Evolutionary conservation across 345 rosid genomes (phyloP).

Genomic region (Euphorbia lathyris): DNA sequence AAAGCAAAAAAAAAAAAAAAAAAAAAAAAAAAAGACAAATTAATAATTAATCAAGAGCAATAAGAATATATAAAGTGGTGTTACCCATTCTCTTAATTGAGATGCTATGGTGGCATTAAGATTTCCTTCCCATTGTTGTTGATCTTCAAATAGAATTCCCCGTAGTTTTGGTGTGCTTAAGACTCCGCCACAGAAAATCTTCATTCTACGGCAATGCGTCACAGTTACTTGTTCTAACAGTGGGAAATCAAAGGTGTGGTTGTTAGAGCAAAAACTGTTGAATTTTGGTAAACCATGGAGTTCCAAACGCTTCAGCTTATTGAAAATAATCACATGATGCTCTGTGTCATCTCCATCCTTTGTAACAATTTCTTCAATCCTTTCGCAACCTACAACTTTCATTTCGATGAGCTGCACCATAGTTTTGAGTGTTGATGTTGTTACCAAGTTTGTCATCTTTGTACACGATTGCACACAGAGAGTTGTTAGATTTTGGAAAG

Average conservation of each 20-base stretch:
- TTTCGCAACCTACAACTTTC: conserved; percentile 10
- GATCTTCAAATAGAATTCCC: not conserved
- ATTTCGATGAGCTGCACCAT: conserved; percentile 12
- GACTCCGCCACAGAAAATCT: not conserved
- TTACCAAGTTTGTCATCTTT: not conserved
- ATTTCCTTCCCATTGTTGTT: not conserved
- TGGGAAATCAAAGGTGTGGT: too few relatives aligned
- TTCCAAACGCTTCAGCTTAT: too few relatives aligned
- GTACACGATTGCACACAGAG: not conserved
- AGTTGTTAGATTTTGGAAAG: conserved; percentile 15
- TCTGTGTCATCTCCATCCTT: not conserved
- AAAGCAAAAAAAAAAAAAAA: too few relatives aligned
- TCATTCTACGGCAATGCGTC: too few relatives aligned
- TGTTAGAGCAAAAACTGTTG: too few relatives aligned
- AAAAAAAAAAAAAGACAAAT: too few relatives aligned
- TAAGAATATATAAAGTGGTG: not conserved
- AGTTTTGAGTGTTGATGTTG: conserved; percentile 12
- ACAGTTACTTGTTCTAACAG: too few relatives aligned
- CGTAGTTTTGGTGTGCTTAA: conserved; percentile 5
- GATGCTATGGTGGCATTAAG: conserved; percentile 1
- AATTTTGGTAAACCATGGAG: too few relatives aligned
- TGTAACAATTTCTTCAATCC: conserved; percentile 11
- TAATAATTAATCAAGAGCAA: not conserved
- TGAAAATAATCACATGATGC: not conserved
- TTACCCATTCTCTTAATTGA: not conserved